Percentiles rank a stretch among this genome's conserved stretches.
Evolutionary conservation across 2,329 filamentous ascomycete genomes (phyloP).

Genomic region (Penicillium digitatum): DNA sequence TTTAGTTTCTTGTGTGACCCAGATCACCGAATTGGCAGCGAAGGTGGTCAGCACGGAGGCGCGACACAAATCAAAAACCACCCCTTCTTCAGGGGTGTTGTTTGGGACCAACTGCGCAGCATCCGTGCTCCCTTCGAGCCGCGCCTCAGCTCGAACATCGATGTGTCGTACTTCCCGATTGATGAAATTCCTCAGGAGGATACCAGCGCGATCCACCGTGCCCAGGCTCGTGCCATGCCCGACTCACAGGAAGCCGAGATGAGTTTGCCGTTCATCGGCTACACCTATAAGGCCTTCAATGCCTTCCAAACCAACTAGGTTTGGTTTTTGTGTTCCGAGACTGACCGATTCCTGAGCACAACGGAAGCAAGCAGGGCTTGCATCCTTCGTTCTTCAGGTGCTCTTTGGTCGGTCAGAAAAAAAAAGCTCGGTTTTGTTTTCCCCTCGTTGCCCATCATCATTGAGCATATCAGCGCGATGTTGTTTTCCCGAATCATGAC

Average conservation of each 20-base stretch:
- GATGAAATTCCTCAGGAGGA: conserved; percentile 98
- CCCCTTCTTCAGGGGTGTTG: conserved; percentile 92
- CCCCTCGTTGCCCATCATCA: conserved; percentile 26
- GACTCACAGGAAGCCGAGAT: conserved; percentile 84
- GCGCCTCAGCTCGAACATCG: conserved; percentile 84
- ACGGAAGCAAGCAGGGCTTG: conserved; percentile 35
- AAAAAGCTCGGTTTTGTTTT: conserved; percentile 23
- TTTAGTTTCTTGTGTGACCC: conserved; percentile 85
- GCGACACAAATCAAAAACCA: conserved; percentile 91
- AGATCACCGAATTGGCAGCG: conserved; percentile 81
- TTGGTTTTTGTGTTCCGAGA: conserved; percentile 17
- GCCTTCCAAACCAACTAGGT: conserved; percentile 51
- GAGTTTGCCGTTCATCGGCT: conserved; percentile 92
- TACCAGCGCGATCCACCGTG: conserved; percentile 80
- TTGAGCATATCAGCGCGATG: conserved; percentile 37
- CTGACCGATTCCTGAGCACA: conserved; percentile 2
- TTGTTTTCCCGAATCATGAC: conserved; percentile 25
- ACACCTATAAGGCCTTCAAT: conserved; percentile 96
- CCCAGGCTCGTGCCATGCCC: conserved; percentile 70
- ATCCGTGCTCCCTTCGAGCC: conserved; percentile 97
- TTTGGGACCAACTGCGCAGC: conserved; percentile 86
- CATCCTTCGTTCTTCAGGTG: conserved; percentile 22
- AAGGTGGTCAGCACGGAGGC: conserved; percentile 57
- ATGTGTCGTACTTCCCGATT: conserved; percentile 97
- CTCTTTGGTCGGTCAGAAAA: conserved; percentile 17